These are phyloP conservation scores for Penicillium turbatum DNA, from an alignment of 495 filamentous ascomycete species.

Conservation along the genomic window DNA sequence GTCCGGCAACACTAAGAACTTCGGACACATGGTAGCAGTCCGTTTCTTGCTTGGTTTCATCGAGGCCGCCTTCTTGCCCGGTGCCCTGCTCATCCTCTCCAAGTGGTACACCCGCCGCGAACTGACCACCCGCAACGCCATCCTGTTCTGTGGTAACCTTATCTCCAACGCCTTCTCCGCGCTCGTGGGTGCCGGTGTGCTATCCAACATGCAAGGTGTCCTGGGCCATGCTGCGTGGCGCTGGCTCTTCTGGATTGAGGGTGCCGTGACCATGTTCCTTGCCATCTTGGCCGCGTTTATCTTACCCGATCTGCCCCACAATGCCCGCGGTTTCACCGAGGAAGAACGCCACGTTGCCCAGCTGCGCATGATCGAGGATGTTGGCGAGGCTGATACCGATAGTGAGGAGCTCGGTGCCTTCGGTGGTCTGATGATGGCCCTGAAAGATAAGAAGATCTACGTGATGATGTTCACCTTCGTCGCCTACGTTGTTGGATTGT, in stretches of 20 bases:
- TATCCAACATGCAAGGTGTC: constrained; percentile 39
- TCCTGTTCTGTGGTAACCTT: constrained; percentile 44
- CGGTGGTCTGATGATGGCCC: constrained; percentile 63
- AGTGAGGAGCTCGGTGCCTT: constrained; percentile 57
- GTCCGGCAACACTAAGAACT: constrained; percentile 51
- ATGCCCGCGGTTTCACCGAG: constrained; percentile 63
- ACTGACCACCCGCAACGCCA: constrained; percentile 39
- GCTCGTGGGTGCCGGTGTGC: constrained; percentile 48
- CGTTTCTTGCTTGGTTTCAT: constrained; percentile 66
- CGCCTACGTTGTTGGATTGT: constrained; percentile 32
- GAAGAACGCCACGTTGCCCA: constrained; percentile 63
- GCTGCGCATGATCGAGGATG: constrained; percentile 70
- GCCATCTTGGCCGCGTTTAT: constrained; percentile 49
- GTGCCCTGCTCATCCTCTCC: constrained; percentile 44
- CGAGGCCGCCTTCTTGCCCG: constrained; percentile 44
- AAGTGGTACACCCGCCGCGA: constrained; percentile 46
- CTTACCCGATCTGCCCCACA: constrained; percentile 70
- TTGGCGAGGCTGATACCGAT: constrained; percentile 66
- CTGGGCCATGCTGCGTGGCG: constrained; percentile 51
- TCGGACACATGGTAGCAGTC: constrained; percentile 54
- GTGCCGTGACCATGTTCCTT: constrained; percentile 30
- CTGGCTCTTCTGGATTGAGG: constrained; percentile 62
- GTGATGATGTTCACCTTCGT: constrained; percentile 52
- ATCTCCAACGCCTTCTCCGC: constrained; percentile 63
- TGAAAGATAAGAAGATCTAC: constrained; percentile 67